A percentile compares a stretch with the other conserved stretches of the same genome.
These are phyloP conservation scores for Fennellomyces sp. DNA, from an alignment of 371 early-diverging fungal genomes.

Conservation along the genomic window DNA sequence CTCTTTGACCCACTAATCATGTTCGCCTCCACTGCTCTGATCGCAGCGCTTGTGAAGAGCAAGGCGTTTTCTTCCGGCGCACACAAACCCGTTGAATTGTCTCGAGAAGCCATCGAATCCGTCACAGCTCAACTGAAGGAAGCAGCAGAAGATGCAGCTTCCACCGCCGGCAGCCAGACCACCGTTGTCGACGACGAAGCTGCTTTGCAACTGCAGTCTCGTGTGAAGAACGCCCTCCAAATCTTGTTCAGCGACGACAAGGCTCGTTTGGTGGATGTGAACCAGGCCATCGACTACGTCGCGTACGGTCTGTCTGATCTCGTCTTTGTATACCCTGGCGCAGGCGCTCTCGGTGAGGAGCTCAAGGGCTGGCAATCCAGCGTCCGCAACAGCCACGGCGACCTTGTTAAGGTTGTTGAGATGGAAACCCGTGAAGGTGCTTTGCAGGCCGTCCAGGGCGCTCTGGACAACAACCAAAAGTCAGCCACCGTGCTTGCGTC, in stretches of 20 bases:
- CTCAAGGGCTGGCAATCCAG: slow-evolving; percentile 59
- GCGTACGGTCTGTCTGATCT: slow-evolving; percentile 80
- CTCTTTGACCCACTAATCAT: slow-evolving; percentile 13
- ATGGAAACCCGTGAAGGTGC: slow-evolving; percentile 86
- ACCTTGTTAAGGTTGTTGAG: slow-evolving; percentile 63
- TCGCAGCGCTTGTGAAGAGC: slow-evolving; percentile 29
- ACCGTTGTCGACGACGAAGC: slow-evolving; percentile 51
- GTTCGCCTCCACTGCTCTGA: slow-evolving; percentile 29
- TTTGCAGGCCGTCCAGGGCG: slow-evolving; percentile 81
- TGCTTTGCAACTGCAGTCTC: slow-evolving; percentile 34
- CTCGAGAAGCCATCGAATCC: slow-evolving; percentile 26
- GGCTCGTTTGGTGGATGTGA: slow-evolving; percentile 55
- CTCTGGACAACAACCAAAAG: slow-evolving; percentile 53
- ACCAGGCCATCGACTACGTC: slow-evolving; percentile 73
- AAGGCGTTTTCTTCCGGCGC: slow-evolving; percentile 13
- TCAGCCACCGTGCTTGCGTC: slow-evolving; percentile 64
- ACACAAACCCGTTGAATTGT: slow-evolving; percentile 5
- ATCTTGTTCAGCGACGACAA: slow-evolving; percentile 25
- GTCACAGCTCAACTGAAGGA: slow-evolving; percentile 23
- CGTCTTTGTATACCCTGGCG: slow-evolving; percentile 77
- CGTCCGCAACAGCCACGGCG: slow-evolving; percentile 64
- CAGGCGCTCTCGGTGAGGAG: slow-evolving; percentile 63
- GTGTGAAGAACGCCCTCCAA: slow-evolving; percentile 28
- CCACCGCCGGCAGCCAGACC: slow-evolving; percentile 42
- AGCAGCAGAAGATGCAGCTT: slow-evolving; percentile 35